These are phyloP conservation scores for Fusarium decemcellulare DNA, from an alignment of 2,329 filamentous ascomycete genomes.

Conservation along the genomic window DNA sequence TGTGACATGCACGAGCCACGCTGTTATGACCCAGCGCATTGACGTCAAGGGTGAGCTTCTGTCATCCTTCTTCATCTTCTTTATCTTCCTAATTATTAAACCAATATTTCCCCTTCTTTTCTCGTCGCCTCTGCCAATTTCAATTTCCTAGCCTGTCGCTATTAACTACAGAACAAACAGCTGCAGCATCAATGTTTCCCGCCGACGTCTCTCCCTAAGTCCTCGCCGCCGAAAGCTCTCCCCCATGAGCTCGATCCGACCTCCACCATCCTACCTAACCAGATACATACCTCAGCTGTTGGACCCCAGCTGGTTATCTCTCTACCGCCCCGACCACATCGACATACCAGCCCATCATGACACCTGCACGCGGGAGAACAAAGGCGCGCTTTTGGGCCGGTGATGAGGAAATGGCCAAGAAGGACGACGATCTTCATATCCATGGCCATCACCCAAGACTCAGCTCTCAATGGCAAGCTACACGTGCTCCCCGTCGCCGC, in stretches of 20 bases:
- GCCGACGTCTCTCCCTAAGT: slow-evolving; percentile 11
- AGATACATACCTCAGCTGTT: slow-evolving; percentile 3
- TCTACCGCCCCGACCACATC: neutral
- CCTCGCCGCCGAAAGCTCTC: slow-evolving; percentile 18
- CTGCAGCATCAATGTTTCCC: slow-evolving; percentile 16
- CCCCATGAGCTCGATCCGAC: slow-evolving; percentile 29
- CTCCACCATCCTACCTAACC: slow-evolving; percentile 16
- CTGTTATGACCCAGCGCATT: slow-evolving; percentile 15
- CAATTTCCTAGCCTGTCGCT: neutral
- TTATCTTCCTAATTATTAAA: slow-evolving; percentile 6
- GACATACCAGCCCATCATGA: slow-evolving; percentile 53
- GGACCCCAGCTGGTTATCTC: neutral
- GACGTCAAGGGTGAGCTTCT: slow-evolving; percentile 30
- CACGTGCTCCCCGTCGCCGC: slow-evolving; percentile 64
- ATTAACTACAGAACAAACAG: slow-evolving; percentile 7
- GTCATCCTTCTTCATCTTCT: slow-evolving; percentile 28
- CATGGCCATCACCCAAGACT: slow-evolving; percentile 47
- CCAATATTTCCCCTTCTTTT: neutral
- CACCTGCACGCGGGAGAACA: slow-evolving; percentile 50
- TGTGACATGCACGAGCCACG: slow-evolving; percentile 38
- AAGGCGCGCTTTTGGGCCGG: slow-evolving; percentile 60
- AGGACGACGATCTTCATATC: slow-evolving; percentile 67
- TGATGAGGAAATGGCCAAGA: slow-evolving; percentile 72
- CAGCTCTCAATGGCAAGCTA: slow-evolving; percentile 56
- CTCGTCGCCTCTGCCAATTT: neutral